phyloP scores from a whole-genome alignment of 202 grass and related monocot species.

The Zizania palustris region DNA sequence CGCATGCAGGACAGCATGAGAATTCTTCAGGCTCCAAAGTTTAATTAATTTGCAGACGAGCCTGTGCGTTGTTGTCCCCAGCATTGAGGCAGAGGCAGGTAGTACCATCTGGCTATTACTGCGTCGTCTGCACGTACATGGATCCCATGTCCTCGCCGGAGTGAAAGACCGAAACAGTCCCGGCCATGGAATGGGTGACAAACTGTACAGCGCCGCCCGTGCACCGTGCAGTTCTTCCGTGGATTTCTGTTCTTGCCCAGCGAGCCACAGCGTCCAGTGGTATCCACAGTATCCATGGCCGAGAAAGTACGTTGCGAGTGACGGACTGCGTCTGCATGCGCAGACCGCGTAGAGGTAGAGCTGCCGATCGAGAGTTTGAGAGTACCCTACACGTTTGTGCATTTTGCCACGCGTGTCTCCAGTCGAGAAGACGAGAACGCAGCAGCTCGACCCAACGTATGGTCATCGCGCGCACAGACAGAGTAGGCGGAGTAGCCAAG shows the following conservation, averaged over 20 bases:
- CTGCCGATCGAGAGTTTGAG: no score
- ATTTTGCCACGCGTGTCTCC: no score
- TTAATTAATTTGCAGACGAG: constrained; percentile 6
- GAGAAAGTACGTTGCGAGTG: neutral
- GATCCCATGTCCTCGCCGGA: neutral
- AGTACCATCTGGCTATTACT: constrained; percentile 2
- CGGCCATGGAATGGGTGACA: neutral
- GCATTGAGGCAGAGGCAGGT: neutral
- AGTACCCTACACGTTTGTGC: no score
- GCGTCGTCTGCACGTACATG: neutral
- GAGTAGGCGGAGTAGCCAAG: no score
- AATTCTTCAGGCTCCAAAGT: neutral
- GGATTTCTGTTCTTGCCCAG: neutral
- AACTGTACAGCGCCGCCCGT: constrained; percentile 3
- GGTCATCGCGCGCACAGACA: no score
- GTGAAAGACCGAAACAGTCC: neutral
- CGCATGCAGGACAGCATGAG: neutral
- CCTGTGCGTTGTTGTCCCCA: neutral
- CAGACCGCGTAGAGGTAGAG: no score
- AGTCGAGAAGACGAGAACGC: no score
- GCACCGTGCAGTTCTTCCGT: constrained; percentile 16
- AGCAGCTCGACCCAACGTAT: no score
- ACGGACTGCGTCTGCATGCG: neutral
- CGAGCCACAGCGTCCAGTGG: neutral
- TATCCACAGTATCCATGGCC: no score